A percentile compares a stretch with the other conserved stretches of the same genome.
These are phyloP conservation scores for Theileria annulata DNA, from an alignment of 169 alveolate genomes.

Conservation along the genomic window DNA sequence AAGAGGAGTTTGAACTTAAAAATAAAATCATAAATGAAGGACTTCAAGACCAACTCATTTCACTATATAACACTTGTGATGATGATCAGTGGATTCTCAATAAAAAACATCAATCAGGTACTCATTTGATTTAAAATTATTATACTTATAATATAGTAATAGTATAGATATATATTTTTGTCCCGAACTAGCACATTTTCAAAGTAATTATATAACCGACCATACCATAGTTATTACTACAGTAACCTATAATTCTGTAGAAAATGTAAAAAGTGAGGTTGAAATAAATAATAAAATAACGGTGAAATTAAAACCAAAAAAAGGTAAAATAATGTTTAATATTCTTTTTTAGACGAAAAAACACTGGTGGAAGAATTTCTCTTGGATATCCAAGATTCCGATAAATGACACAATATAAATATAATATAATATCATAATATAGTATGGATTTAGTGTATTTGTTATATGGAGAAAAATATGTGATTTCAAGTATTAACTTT, in stretches of 20 bases:
- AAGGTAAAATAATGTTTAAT: constrained; percentile 1
- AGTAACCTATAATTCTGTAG: background rate
- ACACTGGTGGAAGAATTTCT: constrained; percentile 25
- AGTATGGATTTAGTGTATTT: background rate
- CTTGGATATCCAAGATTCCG: constrained; percentile 27
- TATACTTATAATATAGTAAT: too few species aligned
- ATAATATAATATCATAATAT: background rate
- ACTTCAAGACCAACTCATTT: background rate
- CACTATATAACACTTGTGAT: background rate
- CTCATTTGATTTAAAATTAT: too few species aligned
- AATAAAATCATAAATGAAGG: background rate
- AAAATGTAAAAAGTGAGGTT: background rate
- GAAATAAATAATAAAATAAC: constrained; percentile 18
- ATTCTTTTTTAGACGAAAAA: constrained; percentile 9
- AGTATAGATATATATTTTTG: too few species aligned
- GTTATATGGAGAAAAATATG: background rate
- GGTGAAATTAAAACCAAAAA: constrained; percentile 21
- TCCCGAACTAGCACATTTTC: too few species aligned
- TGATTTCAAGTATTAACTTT: background rate
- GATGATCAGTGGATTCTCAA: constrained; percentile 4
- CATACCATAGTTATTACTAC: too few species aligned
- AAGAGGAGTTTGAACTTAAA: constrained; percentile 10
- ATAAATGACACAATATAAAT: constrained; percentile 1
- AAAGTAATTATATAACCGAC: too few species aligned
- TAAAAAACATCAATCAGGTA: constrained; percentile 5